Conservation (phyloP, 2,329 filamentous ascomycete genomes). For the Amylocarpus encephaloides region DNA sequence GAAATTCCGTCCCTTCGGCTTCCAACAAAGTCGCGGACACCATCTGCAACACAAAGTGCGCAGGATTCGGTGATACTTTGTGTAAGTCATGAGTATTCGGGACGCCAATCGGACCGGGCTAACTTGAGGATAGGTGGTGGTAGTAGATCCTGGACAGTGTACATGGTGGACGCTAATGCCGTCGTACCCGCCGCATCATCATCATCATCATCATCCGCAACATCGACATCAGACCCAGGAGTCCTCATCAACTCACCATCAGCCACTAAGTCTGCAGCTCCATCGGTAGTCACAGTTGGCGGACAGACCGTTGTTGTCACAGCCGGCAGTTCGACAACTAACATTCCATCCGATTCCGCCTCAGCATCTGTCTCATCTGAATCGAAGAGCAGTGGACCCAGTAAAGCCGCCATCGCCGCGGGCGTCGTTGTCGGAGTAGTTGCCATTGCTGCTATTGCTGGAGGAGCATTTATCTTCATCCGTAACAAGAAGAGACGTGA, state of each 20-base stretch:
- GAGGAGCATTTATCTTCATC: conserved; percentile 66
- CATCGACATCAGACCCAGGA: conserved; percentile 8
- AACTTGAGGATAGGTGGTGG: conserved; percentile 21
- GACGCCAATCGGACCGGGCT: conserved; percentile 5
- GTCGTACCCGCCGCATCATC: conserved; percentile 10
- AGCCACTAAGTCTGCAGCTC: conserved; percentile 14
- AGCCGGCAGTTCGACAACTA: conserved; percentile 12
- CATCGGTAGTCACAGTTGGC: conserved; percentile 27
- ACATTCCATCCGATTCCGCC: conserved; percentile 7
- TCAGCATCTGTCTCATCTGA: conserved; percentile 4
- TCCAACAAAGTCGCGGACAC: conserved; percentile 15
- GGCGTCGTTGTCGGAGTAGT: conserved; percentile 83
- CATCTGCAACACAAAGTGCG: conserved; percentile 23
- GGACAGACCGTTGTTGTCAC: conserved; percentile 29
- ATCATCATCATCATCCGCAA: conserved; percentile 6
- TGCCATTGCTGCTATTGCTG: conserved; percentile 57
- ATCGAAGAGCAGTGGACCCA: conserved; percentile 14
- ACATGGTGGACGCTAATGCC: conserved; percentile 22
- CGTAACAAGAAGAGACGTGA: conserved; percentile 69
- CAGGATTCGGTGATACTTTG: conserved; percentile 24
- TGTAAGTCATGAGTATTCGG: conserved; percentile 20
- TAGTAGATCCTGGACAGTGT: conserved; percentile 22
- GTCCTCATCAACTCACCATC: conserved; percentile 9
- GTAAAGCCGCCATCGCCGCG: conserved; percentile 73
- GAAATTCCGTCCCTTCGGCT: conserved; percentile 23